phyloP scores from a whole-genome alignment of 305 asterid genomes.

The Rubia balearica region DNA sequence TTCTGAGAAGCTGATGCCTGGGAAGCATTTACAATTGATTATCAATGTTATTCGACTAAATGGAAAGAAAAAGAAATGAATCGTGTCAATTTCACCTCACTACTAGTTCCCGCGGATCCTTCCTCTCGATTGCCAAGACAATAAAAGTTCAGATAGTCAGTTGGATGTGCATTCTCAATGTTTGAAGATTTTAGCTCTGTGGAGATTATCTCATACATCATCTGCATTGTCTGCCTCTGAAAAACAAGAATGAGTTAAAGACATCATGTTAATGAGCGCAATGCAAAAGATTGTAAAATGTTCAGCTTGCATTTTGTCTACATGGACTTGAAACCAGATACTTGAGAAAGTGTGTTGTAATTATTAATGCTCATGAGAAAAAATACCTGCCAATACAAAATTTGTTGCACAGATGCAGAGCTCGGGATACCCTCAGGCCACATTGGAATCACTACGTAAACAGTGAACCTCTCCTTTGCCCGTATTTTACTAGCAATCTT shows the following conservation, averaged over 20 bases:
- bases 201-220: conserved; percentile 83
- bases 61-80: conserved; percentile 3
- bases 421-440: conserved; percentile 96
- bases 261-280: background rate
- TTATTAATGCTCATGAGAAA: background rate
- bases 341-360: background rate
- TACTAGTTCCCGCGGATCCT: conserved; percentile 17
- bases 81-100: conserved; percentile 25
- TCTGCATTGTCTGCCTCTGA: conserved; percentile 87
- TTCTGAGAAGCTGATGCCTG: conserved; percentile 59
- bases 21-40: background rate
- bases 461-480: conserved; percentile 70
- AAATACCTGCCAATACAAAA: conserved; percentile 90
- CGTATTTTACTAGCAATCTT: conserved; percentile 76
- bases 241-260: conserved; percentile 12
- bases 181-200: conserved; percentile 48
- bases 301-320: too few species aligned
- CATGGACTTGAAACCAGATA: background rate
- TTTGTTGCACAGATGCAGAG: conserved; percentile 86
- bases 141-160: conserved; percentile 80
- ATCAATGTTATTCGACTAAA: background rate
- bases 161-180: conserved; percentile 52
- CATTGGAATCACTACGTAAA: conserved; percentile 85
- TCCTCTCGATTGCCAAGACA: conserved; percentile 93
- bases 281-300: too few species aligned